Base-by-base conservation (phyloP, 2,329 filamentous ascomycete species). In the Colletotrichum sojae region DNA sequence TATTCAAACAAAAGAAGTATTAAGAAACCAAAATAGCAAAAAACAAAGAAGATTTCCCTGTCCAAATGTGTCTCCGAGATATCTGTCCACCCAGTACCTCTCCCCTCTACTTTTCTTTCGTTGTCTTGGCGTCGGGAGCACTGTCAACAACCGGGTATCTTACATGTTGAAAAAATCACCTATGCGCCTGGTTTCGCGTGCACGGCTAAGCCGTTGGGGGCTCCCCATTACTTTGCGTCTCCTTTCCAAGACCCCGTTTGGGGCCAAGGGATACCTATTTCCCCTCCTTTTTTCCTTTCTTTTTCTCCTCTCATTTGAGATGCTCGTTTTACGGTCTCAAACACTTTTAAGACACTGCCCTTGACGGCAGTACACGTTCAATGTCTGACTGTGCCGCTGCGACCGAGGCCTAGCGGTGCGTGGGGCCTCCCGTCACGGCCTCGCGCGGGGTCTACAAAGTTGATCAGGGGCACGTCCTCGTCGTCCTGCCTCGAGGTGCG, bases 381-480 rank as follows among this genome's bases (percentile, higher is more conserved):
- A 25, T 69, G 51, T 58, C 62, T 69, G 45, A 69, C 67, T 57
- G 67, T 69, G 15, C 67, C 67, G 20, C 67, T 69, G 6, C 67
- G 62, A 8, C 67, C 67, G 15, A 69, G 67, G 13, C 67, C 67
- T 39, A 56, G 62, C 16, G 49, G n/a, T 18, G 39, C 39, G 45
- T 51, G 62, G 15, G 67, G 67, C 45, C 31, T 70, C 36, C 67
- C 18, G 22, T 72, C 71, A 3, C 71, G 65, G 12, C 61, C 55
- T 46, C 65, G 46, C 10, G 64, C 60, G 15, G 64, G 68, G 13
- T 72, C 71, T 8, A 72, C 68, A 22, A 72, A 72, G 51, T 72
- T 72, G 40, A 72, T 72, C 22, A 72, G 54, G 6, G 71, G 71
- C 48, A 72, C 61, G 62, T 72, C 71, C 54, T 72, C 71, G 36